Percentiles rank a stretch among this genome's conserved stretches.
phyloP scores from a whole-genome alignment of 805 yeast genomes.

The Sungouiella blattae region DNA sequence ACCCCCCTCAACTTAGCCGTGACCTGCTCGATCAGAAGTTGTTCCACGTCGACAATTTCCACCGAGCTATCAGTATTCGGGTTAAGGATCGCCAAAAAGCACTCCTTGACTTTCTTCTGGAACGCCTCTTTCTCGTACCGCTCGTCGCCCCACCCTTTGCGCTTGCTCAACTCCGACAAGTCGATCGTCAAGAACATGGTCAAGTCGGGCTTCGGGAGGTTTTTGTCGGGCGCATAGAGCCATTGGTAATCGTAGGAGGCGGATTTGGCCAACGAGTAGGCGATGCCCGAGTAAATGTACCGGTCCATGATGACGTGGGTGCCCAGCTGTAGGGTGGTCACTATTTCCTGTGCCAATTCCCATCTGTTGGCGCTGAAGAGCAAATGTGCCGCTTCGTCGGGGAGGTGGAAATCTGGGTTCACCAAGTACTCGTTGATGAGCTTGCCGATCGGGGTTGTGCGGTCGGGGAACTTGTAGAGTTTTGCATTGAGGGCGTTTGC shows the following conservation, averaged over 20 bases:
- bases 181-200: conserved; percentile 70
- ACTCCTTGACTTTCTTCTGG: conserved; percentile 64
- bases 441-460: conserved; percentile 77
- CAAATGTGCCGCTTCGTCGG: conserved; percentile 82
- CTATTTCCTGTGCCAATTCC: conserved; percentile 63
- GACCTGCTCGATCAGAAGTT: conserved; percentile 55
- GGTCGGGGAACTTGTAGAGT: conserved; percentile 80
- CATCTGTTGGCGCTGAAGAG: conserved; percentile 92
- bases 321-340: conserved; percentile 47
- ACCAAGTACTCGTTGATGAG: conserved; percentile 72
- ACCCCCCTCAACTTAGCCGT: conserved; percentile 40
- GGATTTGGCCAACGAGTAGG: conserved; percentile 81
- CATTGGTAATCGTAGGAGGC: conserved; percentile 53
- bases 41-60: conserved; percentile 56
- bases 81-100: conserved; percentile 50
- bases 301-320: conserved; percentile 70
- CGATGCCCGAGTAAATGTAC: conserved; percentile 89
- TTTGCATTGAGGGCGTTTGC: conserved; percentile 20
- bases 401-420: conserved; percentile 44
- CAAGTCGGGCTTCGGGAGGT: conserved; percentile 83
- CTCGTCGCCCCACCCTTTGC: conserved; percentile 93
- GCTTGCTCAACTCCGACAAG: conserved; percentile 36
- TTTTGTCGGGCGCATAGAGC: conserved; percentile 80
- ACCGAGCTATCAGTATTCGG: conserved; percentile 27
- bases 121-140: conserved; percentile 76